Conservation (phyloP, 108 stramenopile species). For the Cyclotella baltica region DNA sequence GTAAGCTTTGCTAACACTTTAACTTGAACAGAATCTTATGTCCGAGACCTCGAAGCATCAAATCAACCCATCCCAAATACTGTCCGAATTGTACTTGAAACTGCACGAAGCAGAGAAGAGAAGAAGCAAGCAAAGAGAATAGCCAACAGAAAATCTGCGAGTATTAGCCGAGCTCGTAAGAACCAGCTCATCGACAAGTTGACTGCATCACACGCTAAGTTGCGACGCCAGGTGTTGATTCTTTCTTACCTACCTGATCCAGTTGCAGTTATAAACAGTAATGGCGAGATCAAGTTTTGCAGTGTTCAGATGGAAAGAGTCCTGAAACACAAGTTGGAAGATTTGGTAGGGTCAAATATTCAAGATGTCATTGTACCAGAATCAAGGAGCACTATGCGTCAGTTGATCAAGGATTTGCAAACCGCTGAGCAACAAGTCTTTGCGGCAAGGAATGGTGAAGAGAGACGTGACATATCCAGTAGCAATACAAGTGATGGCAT, state of each 20-base stretch:
- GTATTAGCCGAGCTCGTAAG: constrained; percentile 88
- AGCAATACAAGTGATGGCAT: neutral
- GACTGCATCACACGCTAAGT: constrained; percentile 74
- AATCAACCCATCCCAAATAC: constrained; percentile 76
- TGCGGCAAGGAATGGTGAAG: neutral
- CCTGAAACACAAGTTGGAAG: constrained; percentile 60
- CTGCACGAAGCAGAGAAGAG: constrained; percentile 76
- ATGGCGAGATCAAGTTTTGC: constrained; percentile 84
- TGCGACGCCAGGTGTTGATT: constrained; percentile 82
- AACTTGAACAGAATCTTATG: constrained; percentile 59
- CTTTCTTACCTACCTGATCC: constrained; percentile 82
- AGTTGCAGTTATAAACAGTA: constrained; percentile 64
- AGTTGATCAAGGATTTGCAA: constrained; percentile 61
- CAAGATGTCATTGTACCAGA: constrained; percentile 68
- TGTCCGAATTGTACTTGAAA: constrained; percentile 66
- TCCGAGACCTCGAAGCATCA: constrained; percentile 56
- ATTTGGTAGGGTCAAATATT: constrained; percentile 69
- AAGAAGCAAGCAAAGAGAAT: constrained; percentile 86
- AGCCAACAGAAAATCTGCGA: constrained; percentile 89
- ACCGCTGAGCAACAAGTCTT: constrained; percentile 28
- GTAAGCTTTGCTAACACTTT: neutral
- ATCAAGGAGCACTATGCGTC: constrained; percentile 61
- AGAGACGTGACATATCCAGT: constrained; percentile 11
- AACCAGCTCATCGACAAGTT: constrained; percentile 90
- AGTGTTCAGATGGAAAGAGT: constrained; percentile 82